These are phyloP conservation scores for Fraxinus excelsior DNA, from an alignment of 257 asterid genomes.

Conservation along the genomic window DNA sequence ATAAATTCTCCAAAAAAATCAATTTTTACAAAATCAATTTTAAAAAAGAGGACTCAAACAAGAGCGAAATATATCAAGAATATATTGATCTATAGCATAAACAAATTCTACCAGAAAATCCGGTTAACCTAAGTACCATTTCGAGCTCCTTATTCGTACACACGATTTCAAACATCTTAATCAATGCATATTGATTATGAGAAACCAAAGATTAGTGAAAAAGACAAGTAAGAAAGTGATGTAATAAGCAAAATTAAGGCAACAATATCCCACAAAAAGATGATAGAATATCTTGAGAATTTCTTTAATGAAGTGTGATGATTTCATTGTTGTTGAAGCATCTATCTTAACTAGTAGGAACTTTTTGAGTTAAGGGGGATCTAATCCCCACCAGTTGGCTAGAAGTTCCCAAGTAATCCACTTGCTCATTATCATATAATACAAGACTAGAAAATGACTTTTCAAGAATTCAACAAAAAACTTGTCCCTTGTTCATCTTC, in stretches of 20 bases:
- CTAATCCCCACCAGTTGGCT: slow-evolving; percentile 63
- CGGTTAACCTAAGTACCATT: too few relatives aligned
- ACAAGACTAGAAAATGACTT: slow-evolving; percentile 48
- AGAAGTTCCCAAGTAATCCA: slow-evolving; percentile 43
- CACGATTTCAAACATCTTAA: too few relatives aligned
- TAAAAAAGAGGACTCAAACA: too few relatives aligned
- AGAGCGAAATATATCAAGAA: too few relatives aligned
- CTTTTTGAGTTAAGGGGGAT: slow-evolving; percentile 45
- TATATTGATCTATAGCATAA: too few relatives aligned
- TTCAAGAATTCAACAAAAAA: slow-evolving; percentile 26
- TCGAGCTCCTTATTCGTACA: too few relatives aligned
- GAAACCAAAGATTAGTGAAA: background rate
- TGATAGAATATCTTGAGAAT: background rate
- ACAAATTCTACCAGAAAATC: too few relatives aligned
- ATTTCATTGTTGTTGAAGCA: slow-evolving; percentile 33
- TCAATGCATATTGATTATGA: too few relatives aligned
- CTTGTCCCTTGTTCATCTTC: slow-evolving; percentile 14
- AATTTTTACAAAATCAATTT: too few relatives aligned
- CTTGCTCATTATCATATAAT: slow-evolving; percentile 44
- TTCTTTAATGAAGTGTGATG: slow-evolving; percentile 29
- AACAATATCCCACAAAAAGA: too few relatives aligned
- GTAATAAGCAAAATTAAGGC: background rate
- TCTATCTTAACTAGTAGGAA: slow-evolving; percentile 43
- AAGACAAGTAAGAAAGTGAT: slow-evolving; percentile 11
- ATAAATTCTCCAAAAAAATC: too few relatives aligned